Evolutionary conservation across 106 monocot species (phyloP), one percentile per base, ranked within the genome.

Genomic region (Vanilla planifolia): DNA sequence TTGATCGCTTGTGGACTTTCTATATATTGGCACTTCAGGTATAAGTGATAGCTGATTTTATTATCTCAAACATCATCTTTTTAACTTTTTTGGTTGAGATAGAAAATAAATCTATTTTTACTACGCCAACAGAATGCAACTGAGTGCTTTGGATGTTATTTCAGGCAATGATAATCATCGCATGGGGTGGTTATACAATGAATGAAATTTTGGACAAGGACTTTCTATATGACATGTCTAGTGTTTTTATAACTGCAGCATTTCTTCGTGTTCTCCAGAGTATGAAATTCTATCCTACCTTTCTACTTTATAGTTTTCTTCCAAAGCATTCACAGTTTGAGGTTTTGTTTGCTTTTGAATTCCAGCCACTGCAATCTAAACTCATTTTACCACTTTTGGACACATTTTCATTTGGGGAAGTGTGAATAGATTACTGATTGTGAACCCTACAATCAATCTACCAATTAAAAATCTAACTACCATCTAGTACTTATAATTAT

Each of bases 1-100:
- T 99, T 81, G 98, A 99, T 73, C 92, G 98, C 14, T 43, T 99
- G 65, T 99, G 98, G 98, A 99, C 92, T 5, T 99, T 99, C 48
- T 88, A 92, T 73, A 48, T 72, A 17, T 37, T 99, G 32, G 88
- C 82, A 46, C 63, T 99, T 5, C 98, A 99, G 92, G 98, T 99
- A 68, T 25, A 70, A 62, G 41, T 56, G 19, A 46, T 1, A 24
- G 33, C n/a, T 43, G 30, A 33, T 36, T 55, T 50, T 23, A 17
- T 23, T 24, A 42, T 25, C 14, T 14, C 27, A 33, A 20, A 5
- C 7, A 22, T 22, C 11, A 24, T 77, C 7, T 53, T 5, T 51
- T 52, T 52, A 32, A n/a, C 14, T 42, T 8, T 30, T 17, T 35
- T 35, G 3, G 35, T 34, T 7, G 33, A 35, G n/a, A n/a, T n/a